Conservation (phyloP, 2,329 filamentous ascomycete genomes). For the Zarea fungicola region DNA sequence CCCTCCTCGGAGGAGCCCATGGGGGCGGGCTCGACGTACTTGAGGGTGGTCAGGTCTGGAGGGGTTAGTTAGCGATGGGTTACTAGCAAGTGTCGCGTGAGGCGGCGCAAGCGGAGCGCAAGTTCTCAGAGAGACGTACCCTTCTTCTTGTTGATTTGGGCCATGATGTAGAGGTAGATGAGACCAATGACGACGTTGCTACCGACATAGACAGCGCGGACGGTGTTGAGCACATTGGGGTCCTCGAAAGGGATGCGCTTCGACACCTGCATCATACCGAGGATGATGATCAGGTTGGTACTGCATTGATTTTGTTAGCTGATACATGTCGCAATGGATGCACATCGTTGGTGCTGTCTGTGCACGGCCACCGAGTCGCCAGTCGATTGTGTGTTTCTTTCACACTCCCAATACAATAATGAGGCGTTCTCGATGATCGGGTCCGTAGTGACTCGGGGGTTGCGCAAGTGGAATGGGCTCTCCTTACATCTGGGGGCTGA, state of each 20-base stretch:
- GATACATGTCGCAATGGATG: not conserved
- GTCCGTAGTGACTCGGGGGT: not conserved
- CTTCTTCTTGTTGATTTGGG: constrained; percentile 92
- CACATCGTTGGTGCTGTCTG: not conserved
- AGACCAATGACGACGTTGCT: constrained; percentile 77
- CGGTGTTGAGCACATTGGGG: constrained; percentile 53
- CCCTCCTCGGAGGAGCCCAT: constrained; percentile 92
- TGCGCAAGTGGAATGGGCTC: not conserved
- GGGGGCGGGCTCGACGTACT: constrained; percentile 93
- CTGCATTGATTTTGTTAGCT: constrained; percentile 39
- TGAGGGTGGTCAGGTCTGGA: constrained; percentile 89
- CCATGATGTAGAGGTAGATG: constrained; percentile 81
- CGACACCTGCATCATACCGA: constrained; percentile 96
- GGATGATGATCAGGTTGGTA: constrained; percentile 89
- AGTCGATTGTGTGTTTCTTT: not conserved
- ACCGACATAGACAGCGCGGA: constrained; percentile 49
- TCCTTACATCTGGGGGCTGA: constrained; percentile 61
- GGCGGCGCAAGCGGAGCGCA: not conserved
- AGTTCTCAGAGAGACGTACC: constrained; percentile 50
- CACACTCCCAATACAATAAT: too few species aligned
- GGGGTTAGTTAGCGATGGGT: constrained; percentile 12
- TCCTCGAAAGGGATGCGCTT: constrained; percentile 96
- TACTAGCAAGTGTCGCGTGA: not conserved
- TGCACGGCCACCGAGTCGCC: not conserved
- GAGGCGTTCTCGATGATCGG: not conserved